Conservation (phyloP, 2,329 filamentous ascomycete genomes). For the Ophiocordyceps camponoti-saundersi region DNA sequence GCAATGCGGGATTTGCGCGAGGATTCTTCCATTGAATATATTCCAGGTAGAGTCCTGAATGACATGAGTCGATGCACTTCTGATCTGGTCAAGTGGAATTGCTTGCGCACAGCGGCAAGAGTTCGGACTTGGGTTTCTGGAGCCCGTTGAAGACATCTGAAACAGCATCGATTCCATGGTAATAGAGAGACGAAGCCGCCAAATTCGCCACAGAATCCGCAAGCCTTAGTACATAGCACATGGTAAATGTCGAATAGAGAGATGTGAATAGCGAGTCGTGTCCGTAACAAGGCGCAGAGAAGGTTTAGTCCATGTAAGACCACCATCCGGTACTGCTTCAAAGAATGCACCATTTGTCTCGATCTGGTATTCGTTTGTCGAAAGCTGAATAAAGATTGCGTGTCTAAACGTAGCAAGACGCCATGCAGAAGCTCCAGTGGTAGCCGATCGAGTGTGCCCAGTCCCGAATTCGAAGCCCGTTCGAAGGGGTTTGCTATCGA, state of each 20-base stretch:
- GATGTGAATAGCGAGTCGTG: neutral
- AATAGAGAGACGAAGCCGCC: neutral
- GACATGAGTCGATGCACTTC: neutral
- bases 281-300: neutral
- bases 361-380: neutral
- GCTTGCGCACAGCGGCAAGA: neutral
- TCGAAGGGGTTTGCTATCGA: neutral
- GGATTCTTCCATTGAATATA: neutral
- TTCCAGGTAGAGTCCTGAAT: neutral
- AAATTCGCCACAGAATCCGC: neutral
- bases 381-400: neutral
- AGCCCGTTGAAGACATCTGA: neutral
- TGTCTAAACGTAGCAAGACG: neutral
- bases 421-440: neutral
- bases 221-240: neutral
- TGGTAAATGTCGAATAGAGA: neutral
- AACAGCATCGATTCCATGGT: neutral
- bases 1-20: neutral
- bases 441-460: neutral
- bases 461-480: neutral
- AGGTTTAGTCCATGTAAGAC: neutral
- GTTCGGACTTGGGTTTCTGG: neutral
- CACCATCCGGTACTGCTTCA: neutral
- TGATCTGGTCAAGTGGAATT: neutral
- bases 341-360: neutral